phyloP scores from a whole-genome alignment of 805 yeast species.

The Wickerhamiella hasegawae region DNA sequence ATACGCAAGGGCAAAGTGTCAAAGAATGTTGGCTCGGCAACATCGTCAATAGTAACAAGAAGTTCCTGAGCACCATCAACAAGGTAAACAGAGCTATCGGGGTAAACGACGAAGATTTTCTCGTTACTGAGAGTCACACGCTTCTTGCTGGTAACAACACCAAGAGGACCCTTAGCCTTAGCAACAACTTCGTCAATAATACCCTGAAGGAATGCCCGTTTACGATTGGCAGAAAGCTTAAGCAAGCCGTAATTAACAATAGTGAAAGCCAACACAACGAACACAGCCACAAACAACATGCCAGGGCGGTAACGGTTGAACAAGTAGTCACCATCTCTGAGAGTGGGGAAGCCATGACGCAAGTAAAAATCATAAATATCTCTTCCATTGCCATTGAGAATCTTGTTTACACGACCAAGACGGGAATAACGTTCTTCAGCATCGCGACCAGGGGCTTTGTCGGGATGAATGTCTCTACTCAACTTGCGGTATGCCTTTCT shows the following conservation, averaged over 20 bases:
- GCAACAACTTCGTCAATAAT: constrained; percentile 19
- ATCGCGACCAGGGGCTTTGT: constrained; percentile 36
- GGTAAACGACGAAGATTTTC: constrained; percentile 20
- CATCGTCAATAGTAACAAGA: constrained; percentile 16
- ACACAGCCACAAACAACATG: constrained; percentile 31
- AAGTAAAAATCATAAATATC: constrained; percentile 75
- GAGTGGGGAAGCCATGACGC: constrained; percentile 67
- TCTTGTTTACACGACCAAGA: constrained; percentile 58
- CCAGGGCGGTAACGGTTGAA: constrained; percentile 57
- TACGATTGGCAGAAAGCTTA: constrained; percentile 37
- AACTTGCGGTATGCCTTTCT: constrained; percentile 40
- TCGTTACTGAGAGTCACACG: constrained; percentile 18
- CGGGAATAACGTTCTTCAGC: constrained; percentile 64
- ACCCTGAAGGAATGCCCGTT: constrained; percentile 35
- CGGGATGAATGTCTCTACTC: constrained; percentile 73
- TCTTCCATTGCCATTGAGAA: constrained; percentile 42
- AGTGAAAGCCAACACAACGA: constrained; percentile 36
- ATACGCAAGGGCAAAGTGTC: constrained; percentile 18
- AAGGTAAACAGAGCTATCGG: constrained; percentile 20
- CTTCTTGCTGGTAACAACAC: constrained; percentile 16
- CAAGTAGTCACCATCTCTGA: constrained; percentile 51
- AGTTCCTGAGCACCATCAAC: constrained; percentile 18
- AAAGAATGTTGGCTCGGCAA: constrained; percentile 20
- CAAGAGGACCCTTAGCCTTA: constrained; percentile 17
- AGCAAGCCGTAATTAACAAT: constrained; percentile 43